Evolutionary conservation across 148 eudicot genomes (phyloP), one percentile per base, ranked within the genome.

Genomic region (Limonium bicolor): DNA sequence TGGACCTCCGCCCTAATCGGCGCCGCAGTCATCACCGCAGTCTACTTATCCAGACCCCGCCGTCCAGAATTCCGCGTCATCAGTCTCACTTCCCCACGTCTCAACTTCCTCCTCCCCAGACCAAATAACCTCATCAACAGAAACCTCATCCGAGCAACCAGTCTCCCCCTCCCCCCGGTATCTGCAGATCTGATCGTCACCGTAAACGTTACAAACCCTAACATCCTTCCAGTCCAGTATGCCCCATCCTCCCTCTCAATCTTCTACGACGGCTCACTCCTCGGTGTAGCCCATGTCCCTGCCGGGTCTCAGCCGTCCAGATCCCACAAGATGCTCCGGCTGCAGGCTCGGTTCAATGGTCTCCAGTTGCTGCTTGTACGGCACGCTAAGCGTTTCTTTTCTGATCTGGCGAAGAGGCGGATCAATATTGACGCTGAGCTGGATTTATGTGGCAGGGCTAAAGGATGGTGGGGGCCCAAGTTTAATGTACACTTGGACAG

Each of bases 161-260:
- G n/a, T n/a, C n/a, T n/a, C n/a, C n/a, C n/a, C n/a, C n/a, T n/a
- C n/a, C n/a, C n/a, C n/a, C n/a, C n/a, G n/a, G n/a, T n/a, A n/a
- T n/a, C n/a, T n/a, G 72, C 78, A 7, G 92, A 77, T 17, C 51
- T 80, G 2, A 60, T 67, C 55, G 58, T 85, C 7, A 85, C 82
- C 61, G 67, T 85, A 41, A 90, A 85, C 73, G 80, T 85, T 60
- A 77, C 78, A 61, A 85, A 85, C 60, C 95, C 95, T 15, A 85
- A 85, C 67, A 41, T 67, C 55, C 69, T 59, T 15, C 72, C 92
- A 27, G 52, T 80, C 69, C 36, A 36, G 17, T 85, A 80, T 74
- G 33, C 67, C 37, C 69, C 74, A 64, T 69, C 86, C 65, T 69
- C 66, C 26, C 56, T 85, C 43, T 74, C 86, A 8, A 80, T 85